phyloP scores from a whole-genome alignment of 257 asterid species.

The Solanum chilense region DNA sequence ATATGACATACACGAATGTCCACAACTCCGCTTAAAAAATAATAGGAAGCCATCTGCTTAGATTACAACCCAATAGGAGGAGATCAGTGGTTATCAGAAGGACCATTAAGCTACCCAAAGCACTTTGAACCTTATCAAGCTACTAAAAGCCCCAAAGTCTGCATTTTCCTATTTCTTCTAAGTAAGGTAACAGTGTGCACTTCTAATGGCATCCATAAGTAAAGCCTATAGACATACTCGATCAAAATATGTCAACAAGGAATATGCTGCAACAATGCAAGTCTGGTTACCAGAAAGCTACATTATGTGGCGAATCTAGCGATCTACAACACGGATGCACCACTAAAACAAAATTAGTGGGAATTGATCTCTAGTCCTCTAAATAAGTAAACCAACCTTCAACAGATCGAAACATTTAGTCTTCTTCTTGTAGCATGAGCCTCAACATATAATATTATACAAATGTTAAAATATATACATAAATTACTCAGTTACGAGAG shows the following conservation, averaged over 20 bases:
- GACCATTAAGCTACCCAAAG: neutral
- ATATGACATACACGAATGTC: neutral
- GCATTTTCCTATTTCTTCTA: neutral
- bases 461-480: neutral
- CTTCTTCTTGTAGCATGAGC: neutral
- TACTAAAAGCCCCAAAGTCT: neutral
- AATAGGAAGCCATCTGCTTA: neutral
- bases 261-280: neutral
- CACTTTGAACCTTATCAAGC: neutral
- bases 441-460: neutral
- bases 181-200: neutral
- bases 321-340: neutral
- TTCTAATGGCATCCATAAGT: neutral
- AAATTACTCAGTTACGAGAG: neutral
- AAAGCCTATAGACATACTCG: neutral
- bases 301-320: neutral
- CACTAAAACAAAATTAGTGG: neutral
- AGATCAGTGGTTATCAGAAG: neutral
- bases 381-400: neutral
- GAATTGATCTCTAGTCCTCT: neutral
- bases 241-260: neutral
- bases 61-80: neutral
- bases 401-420: neutral
- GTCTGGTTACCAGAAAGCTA: neutral
- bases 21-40: neutral